Conservation (phyloP, 2,329 filamentous ascomycete species). For the Xylariales sp. region DNA sequence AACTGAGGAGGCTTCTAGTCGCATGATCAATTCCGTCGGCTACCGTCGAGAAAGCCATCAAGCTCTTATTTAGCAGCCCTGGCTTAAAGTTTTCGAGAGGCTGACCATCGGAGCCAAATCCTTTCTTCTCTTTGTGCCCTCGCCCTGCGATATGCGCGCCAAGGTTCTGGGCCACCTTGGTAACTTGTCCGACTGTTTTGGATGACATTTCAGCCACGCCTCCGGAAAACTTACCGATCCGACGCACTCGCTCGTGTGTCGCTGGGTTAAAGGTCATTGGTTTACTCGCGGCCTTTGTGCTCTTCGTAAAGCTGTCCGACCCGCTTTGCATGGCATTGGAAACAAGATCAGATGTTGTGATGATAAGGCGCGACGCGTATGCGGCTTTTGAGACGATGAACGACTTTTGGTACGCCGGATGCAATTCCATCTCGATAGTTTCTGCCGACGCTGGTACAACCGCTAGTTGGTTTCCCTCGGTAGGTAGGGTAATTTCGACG, state of each 20-base stretch:
- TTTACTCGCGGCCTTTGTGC: slow-evolving; percentile 79
- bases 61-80: slow-evolving; percentile 90
- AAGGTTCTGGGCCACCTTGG: slow-evolving; percentile 87
- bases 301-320: slow-evolving; percentile 83
- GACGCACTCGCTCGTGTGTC: slow-evolving; percentile 86
- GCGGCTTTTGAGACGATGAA: slow-evolving; percentile 87
- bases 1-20: slow-evolving; percentile 79
- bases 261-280: slow-evolving; percentile 89
- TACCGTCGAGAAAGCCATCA: slow-evolving; percentile 96
- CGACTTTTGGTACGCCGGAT: slow-evolving; percentile 92
- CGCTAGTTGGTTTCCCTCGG: slow-evolving; percentile 72
- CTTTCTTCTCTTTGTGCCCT: slow-evolving; percentile 64
- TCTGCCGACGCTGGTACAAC: slow-evolving; percentile 75
- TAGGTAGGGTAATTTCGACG: slow-evolving; percentile 80
- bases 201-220: slow-evolving; percentile 82
- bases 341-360: slow-evolving; percentile 85
- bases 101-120: slow-evolving; percentile 77
- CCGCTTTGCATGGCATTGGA: slow-evolving; percentile 80
- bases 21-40: slow-evolving; percentile 93
- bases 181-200: slow-evolving; percentile 87
- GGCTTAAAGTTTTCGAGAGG: slow-evolving; percentile 79
- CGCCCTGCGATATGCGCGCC: slow-evolving; percentile 80
- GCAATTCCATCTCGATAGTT: slow-evolving; percentile 80
- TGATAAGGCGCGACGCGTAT: slow-evolving; percentile 88
- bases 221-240: slow-evolving; percentile 87